Conservation (phyloP, 371 early-diverging fungal genomes). For the Mucor irregularis region DNA sequence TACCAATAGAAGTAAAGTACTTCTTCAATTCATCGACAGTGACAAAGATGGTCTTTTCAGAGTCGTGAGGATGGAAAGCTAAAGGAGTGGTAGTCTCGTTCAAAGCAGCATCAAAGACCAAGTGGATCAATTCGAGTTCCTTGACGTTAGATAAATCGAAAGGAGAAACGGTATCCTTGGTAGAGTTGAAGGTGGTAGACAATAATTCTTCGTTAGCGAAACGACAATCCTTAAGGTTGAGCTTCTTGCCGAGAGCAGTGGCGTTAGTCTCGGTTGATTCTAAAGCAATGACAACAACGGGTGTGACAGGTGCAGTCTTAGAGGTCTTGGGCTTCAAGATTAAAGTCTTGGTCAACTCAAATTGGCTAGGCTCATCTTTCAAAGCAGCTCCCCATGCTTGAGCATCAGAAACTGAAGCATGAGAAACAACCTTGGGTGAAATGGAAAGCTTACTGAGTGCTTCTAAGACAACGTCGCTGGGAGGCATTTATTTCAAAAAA, state of each 20-base stretch:
- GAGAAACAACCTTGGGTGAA: conserved; percentile 46
- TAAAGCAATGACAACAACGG: conserved; percentile 63
- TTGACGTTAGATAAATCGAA: conserved; percentile 60
- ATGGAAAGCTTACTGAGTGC: conserved; percentile 46
- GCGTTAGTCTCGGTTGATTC: conserved; percentile 55
- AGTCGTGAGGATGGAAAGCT: conserved; percentile 64
- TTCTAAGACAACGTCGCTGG: conserved; percentile 39
- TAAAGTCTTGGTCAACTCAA: conserved; percentile 60
- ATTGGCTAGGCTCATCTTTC: conserved; percentile 11
- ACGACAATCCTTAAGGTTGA: conserved; percentile 68
- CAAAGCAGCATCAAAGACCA: conserved; percentile 61
- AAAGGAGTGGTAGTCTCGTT: conserved; percentile 36
- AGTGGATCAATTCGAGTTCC: conserved; percentile 50
- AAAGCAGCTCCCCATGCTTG: conserved; percentile 57
- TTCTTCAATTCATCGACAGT: conserved; percentile 48
- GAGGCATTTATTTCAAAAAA: conserved; percentile 16
- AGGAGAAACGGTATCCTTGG: conserved; percentile 65
- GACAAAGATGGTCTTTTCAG: conserved; percentile 58
- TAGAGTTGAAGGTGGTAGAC: conserved; percentile 48
- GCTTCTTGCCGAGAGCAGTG: conserved; percentile 58
- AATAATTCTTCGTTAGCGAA: conserved; percentile 68
- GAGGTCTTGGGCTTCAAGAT: conserved; percentile 76
- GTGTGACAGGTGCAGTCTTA: conserved; percentile 63
- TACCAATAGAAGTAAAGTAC: conserved; percentile 41
- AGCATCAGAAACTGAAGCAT: conserved; percentile 55